These are phyloP conservation scores for Pulveroboletus sp. DNA, from an alignment of 768 basidiomycete species.

Conservation along the genomic window DNA sequence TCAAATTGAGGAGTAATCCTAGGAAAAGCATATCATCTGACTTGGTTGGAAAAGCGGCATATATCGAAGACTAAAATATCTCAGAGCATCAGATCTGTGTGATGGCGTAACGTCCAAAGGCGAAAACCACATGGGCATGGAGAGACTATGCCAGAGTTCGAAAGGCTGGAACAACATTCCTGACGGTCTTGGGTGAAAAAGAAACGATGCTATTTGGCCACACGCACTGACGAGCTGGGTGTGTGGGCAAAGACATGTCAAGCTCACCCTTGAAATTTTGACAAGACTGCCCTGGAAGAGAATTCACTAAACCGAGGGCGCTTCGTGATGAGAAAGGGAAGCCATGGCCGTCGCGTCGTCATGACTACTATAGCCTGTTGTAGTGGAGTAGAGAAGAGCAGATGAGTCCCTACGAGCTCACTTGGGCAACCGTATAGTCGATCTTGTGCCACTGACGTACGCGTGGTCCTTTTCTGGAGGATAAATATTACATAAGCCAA, in stretches of 20 bases:
- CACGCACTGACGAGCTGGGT: neutral
- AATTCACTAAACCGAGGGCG: neutral
- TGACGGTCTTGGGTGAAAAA: no score
- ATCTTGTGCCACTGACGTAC: no score
- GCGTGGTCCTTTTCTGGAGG: no score
- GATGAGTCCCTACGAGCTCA: no score
- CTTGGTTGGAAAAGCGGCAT: neutral
- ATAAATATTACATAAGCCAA: no score
- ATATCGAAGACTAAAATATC: neutral
- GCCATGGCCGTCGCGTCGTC: no score
- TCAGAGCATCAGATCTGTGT: neutral
- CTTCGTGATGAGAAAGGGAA: slow-evolving; percentile 3
- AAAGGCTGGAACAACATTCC: neutral
- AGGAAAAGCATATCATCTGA: neutral
- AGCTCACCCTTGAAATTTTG: slow-evolving; percentile 1
- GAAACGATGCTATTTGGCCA: no score
- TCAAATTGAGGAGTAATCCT: neutral
- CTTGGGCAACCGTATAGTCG: no score
- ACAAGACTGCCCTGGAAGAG: neutral
- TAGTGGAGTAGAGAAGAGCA: no score
- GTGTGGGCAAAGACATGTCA: neutral
- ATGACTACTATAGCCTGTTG: no score
- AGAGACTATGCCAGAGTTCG: neutral
- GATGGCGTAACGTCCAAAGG: neutral
- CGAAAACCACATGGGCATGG: no score